Conservation (phyloP, 768 basidiomycete genomes). For the Lentinula aciculospora region DNA sequence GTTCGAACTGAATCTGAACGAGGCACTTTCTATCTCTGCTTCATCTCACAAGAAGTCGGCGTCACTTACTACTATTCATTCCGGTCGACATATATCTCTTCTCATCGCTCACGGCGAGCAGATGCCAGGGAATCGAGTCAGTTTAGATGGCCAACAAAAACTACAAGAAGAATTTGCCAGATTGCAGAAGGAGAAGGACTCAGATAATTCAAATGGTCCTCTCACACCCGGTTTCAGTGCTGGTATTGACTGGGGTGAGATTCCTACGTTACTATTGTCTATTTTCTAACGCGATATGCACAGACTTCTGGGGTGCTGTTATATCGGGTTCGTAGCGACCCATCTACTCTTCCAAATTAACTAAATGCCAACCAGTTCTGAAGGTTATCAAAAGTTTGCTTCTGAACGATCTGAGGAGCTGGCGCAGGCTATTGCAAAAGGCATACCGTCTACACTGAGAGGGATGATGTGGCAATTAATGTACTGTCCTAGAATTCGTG, state of each 20-base stretch:
- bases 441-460: conserved; percentile 81
- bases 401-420: conserved; percentile 71
- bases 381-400: conserved; percentile 89
- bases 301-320: conserved; percentile 94
- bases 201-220: conserved; percentile 20
- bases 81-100: conserved; percentile 46
- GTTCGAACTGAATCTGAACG: neutral
- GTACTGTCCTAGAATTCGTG: conserved; percentile 31
- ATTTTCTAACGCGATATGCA: neutral
- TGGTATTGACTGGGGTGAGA: conserved; percentile 71
- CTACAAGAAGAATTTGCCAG: conserved; percentile 74
- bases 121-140: conserved; percentile 33
- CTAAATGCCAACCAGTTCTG: neutral
- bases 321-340: conserved; percentile 59
- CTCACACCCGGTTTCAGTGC: conserved; percentile 23
- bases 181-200: conserved; percentile 50
- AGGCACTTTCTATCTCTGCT: neutral
- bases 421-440: conserved; percentile 85
- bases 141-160: conserved; percentile 61
- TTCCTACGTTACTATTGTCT: neutral
- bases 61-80: conserved; percentile 54
- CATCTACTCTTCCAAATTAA: conserved; percentile 5
- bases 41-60: conserved; percentile 53
- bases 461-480: conserved; percentile 98
- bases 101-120: conserved; percentile 46